Evolutionary conservation across 1,139 yeast species (phyloP).

Genomic region (Trichomonascaceae sp.): DNA sequence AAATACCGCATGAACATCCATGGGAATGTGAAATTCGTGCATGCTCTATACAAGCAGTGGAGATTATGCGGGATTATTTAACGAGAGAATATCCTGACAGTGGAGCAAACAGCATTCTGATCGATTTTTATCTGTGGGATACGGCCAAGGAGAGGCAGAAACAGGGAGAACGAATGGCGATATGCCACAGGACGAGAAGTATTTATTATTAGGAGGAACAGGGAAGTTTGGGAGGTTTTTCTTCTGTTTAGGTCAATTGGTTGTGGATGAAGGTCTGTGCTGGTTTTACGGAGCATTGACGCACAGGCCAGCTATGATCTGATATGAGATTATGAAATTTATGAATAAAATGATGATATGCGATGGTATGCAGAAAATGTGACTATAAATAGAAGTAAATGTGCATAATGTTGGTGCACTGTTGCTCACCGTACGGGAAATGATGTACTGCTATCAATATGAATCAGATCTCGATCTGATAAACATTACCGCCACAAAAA

Average conservation of each 20-base stretch:
- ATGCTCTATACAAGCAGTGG: constrained; percentile 39
- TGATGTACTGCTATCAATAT: no score
- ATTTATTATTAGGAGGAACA: constrained; percentile 28
- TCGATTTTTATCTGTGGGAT: constrained; percentile 42
- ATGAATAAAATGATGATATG: neutral
- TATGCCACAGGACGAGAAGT: constrained; percentile 37
- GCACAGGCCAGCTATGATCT: no score
- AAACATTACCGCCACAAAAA: no score
- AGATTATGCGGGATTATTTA: constrained; percentile 29
- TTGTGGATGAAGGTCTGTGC: neutral
- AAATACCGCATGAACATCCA: constrained; percentile 28
- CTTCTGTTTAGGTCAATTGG: neutral
- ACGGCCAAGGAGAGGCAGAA: constrained; percentile 37
- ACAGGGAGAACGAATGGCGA: constrained; percentile 18
- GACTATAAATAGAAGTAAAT: neutral
- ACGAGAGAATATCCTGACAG: constrained; percentile 18
- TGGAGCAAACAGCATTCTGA: constrained; percentile 20
- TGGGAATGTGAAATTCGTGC: constrained; percentile 38
- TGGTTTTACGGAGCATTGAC: neutral
- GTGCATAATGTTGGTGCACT: no score
- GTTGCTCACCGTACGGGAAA: no score
- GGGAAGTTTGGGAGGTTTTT: neutral
- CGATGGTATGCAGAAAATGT: neutral
- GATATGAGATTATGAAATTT: neutral
- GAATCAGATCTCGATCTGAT: no score